A percentile compares a stretch with the other conserved stretches of the same genome.
Evolutionary conservation across 192 early-diverging fungal species (phyloP).

Genomic region (Coemansia guatemalensis): DNA sequence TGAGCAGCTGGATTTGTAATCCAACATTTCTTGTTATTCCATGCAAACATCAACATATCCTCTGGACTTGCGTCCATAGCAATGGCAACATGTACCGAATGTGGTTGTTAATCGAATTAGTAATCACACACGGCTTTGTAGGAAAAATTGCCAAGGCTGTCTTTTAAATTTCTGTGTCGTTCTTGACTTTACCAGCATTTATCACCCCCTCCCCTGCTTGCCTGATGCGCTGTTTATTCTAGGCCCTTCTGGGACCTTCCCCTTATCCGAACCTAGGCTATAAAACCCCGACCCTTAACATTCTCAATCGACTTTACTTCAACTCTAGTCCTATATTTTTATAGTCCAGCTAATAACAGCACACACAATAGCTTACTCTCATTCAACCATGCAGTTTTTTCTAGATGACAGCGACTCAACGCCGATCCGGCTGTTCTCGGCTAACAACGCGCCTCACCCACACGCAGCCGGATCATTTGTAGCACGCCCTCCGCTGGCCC

Average conservation of each 20-base stretch:
- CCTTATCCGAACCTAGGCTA: slow-evolving; percentile 1
- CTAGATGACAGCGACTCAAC: slow-evolving; percentile 27
- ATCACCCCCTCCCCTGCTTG: not conserved
- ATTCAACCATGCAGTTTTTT: slow-evolving; percentile 39
- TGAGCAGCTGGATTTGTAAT: too few relatives aligned
- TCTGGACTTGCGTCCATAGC: too few relatives aligned
- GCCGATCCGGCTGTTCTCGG: slow-evolving; percentile 37
- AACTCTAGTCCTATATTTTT: not conserved
- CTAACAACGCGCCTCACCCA: slow-evolving; percentile 34
- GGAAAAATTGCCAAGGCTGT: too few relatives aligned
- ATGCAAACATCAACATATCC: too few relatives aligned
- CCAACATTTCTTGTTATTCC: too few relatives aligned
- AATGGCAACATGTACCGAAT: too few relatives aligned
- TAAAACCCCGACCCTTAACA: not conserved
- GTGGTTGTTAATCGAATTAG: too few relatives aligned
- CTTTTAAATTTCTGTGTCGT: not conserved
- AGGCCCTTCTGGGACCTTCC: slow-evolving; percentile 1
- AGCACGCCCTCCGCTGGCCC: not conserved
- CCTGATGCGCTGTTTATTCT: not conserved
- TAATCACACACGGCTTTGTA: too few relatives aligned
- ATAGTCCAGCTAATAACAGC: not conserved
- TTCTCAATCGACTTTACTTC: not conserved
- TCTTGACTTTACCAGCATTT: not conserved
- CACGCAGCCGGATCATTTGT: not conserved
- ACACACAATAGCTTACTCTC: not conserved